Conservation (phyloP, 805 yeast genomes). For the Blastobotrys muscicola region DNA sequence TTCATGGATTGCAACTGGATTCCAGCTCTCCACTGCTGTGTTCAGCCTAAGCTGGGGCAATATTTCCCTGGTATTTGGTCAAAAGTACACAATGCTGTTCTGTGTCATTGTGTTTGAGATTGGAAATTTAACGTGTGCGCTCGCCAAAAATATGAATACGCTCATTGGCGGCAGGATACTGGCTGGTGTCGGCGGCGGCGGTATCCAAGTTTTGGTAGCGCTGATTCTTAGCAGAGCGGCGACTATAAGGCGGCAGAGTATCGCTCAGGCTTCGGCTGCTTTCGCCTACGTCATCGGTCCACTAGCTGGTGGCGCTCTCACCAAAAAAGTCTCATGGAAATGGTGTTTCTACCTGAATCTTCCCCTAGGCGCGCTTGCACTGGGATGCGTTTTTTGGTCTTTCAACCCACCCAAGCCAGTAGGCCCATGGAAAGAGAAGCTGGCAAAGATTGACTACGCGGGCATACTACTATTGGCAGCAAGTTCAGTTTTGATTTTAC, state of each 20-base stretch:
- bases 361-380: conserved; percentile 30
- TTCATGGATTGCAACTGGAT: conserved; percentile 58
- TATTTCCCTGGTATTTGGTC: conserved; percentile 41
- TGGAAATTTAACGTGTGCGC: conserved; percentile 38
- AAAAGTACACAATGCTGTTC: conserved; percentile 28
- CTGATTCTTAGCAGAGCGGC: conserved; percentile 42
- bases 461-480: conserved; percentile 43
- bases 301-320: conserved; percentile 43
- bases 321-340: conserved; percentile 40
- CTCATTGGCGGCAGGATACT: conserved; percentile 57
- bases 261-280: conserved; percentile 17
- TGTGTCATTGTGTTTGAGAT: conserved; percentile 32
- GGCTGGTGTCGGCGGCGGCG: conserved; percentile 62
- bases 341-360: conserved; percentile 41
- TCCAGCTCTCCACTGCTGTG: conserved; percentile 50
- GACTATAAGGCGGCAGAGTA: conserved; percentile 17
- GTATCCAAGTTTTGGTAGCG: conserved; percentile 43
- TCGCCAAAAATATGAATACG: conserved; percentile 37
- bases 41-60: conserved; percentile 59
- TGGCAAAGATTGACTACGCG: conserved; percentile 40
- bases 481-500: conserved; percentile 34
- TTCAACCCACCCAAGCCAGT: conserved; percentile 29
- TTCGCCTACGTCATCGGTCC: conserved; percentile 37
- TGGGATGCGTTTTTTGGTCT: conserved; percentile 18
- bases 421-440: conserved; percentile 29